Conservation (phyloP, 768 basidiomycete species). For the Sistotremastrum niveocremeum region DNA sequence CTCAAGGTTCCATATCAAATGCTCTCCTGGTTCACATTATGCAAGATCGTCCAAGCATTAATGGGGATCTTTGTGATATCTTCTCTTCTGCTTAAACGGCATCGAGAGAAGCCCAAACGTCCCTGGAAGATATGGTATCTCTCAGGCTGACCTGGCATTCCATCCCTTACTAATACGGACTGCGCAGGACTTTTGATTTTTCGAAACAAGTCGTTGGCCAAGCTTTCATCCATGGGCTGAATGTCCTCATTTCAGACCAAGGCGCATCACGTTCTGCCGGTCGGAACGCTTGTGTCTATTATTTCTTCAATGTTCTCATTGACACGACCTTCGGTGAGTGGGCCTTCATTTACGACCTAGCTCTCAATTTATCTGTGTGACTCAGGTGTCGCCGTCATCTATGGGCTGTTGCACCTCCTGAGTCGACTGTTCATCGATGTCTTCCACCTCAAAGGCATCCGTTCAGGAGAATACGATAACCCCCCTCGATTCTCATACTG, state of each 20-base stretch:
- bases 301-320: conserved; percentile 85
- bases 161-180: conserved; percentile 1
- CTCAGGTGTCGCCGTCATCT: conserved; percentile 74
- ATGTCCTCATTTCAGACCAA: conserved; percentile 66
- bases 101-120: conserved; percentile 71
- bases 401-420: conserved; percentile 49
- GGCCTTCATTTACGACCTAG: background rate
- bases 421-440: conserved; percentile 54
- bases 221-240: conserved; percentile 65
- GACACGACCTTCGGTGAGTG: conserved; percentile 80
- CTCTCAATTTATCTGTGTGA: background rate
- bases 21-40: background rate
- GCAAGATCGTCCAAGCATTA: conserved; percentile 64
- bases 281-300: conserved; percentile 75
- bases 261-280: conserved; percentile 53
- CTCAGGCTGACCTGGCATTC: background rate
- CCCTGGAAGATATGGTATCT: conserved; percentile 84
- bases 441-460: conserved; percentile 58
- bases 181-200: conserved; percentile 75
- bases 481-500: conserved; percentile 68
- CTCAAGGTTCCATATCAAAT: background rate
- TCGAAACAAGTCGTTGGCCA: conserved; percentile 85
- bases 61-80: conserved; percentile 88
- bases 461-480: conserved; percentile 78
- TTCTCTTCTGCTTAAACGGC: conserved; percentile 78